Percentiles rank a stretch among this genome's conserved stretches.
These are phyloP conservation scores for Kwoniella sp. DNA, from an alignment of 768 basidiomycete genomes.

Conservation along the genomic window DNA sequence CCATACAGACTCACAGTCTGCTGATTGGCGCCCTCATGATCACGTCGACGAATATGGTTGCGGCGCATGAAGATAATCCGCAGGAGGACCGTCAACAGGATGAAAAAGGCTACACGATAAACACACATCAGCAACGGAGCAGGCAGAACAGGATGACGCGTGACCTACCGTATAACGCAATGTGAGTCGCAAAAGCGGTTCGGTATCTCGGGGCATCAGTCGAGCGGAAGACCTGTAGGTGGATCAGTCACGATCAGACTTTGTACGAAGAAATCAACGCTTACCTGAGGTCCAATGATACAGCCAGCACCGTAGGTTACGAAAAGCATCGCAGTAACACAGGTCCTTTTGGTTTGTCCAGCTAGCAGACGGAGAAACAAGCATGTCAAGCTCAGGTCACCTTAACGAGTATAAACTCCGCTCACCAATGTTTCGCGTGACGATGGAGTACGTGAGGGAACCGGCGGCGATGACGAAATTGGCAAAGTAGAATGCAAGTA, in stretches of 20 bases:
- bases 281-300: constrained; percentile 59
- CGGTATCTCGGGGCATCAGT: constrained; percentile 61
- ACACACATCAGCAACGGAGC: not conserved
- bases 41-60: constrained; percentile 51
- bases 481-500: constrained; percentile 60
- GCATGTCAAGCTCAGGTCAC: not conserved
- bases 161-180: constrained; percentile 59
- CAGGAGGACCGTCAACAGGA: constrained; percentile 58
- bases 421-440: constrained; percentile 39
- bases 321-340: constrained; percentile 61
- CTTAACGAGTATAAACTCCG: not conserved
- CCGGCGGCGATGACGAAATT: constrained; percentile 40
- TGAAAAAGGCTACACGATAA: constrained; percentile 53
- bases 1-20: not conserved
- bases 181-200: constrained; percentile 61
- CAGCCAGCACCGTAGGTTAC: constrained; percentile 63
- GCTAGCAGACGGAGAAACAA: constrained; percentile 39
- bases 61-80: constrained; percentile 60
- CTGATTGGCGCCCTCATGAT: constrained; percentile 15
- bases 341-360: constrained; percentile 62
- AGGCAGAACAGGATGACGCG: not conserved
- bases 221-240: constrained; percentile 38
- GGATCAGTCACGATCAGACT: not conserved
- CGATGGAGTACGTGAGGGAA: constrained; percentile 37
- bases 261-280: not conserved